A percentile compares a stretch with the other conserved stretches of the same genome.
These are phyloP conservation scores for Zizania latifolia DNA, from an alignment of 176 grass and related monocot genomes.

Conservation along the genomic window DNA sequence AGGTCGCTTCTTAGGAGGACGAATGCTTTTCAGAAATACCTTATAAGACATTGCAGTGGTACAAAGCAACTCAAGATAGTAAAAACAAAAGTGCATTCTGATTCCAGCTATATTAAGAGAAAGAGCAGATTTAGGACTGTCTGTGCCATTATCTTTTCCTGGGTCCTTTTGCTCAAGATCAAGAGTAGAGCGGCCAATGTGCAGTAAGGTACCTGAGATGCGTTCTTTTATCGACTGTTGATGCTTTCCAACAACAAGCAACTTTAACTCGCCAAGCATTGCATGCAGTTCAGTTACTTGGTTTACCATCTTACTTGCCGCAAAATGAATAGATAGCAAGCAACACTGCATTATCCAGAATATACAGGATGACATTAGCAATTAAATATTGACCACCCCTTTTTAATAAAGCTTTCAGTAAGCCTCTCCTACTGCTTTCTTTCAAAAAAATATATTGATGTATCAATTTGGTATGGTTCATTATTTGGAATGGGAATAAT, in stretches of 20 bases:
- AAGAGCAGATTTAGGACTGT: slow-evolving; percentile 31
- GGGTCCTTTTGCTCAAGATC: slow-evolving; percentile 53
- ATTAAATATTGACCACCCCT: slow-evolving; percentile 9
- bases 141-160: slow-evolving; percentile 42
- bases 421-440: too few species aligned
- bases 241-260: slow-evolving; percentile 37
- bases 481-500: neutral
- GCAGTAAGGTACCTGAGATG: slow-evolving; percentile 49
- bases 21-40: slow-evolving; percentile 59
- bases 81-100: slow-evolving; percentile 55
- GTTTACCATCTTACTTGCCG: slow-evolving; percentile 61
- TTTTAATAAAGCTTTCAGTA: too few species aligned
- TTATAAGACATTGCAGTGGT: slow-evolving; percentile 65
- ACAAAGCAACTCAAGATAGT: slow-evolving; percentile 70
- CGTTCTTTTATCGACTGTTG: slow-evolving; percentile 53
- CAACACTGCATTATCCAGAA: slow-evolving; percentile 64
- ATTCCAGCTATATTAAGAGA: slow-evolving; percentile 65
- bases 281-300: slow-evolving; percentile 53
- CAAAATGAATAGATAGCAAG: slow-evolving; percentile 63
- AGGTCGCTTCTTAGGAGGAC: slow-evolving; percentile 51
- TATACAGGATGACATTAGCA: slow-evolving; percentile 20
- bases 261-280: slow-evolving; percentile 56
- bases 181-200: slow-evolving; percentile 51
- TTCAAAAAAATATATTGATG: too few species aligned
- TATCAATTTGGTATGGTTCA: slow-evolving; percentile 1